Percentiles rank a stretch among this genome's conserved stretches.
These are phyloP conservation scores for Gremmenia infestans DNA, from an alignment of 2,329 filamentous ascomycete genomes.

Conservation along the genomic window DNA sequence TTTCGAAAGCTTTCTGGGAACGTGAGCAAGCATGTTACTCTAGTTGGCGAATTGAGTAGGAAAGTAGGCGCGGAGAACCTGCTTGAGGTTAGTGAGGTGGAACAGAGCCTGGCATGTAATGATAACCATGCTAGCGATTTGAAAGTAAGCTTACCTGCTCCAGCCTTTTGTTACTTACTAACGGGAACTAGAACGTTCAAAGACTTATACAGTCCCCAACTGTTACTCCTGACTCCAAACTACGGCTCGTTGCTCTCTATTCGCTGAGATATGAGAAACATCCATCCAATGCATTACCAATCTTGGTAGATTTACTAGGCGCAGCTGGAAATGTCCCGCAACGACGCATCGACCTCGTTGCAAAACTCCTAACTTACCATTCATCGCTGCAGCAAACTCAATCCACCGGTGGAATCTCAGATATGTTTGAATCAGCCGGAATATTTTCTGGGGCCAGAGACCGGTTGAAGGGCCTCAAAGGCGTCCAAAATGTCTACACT, in stretches of 20 bases:
- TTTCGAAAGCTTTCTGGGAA: conserved; percentile 96
- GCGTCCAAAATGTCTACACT: conserved; percentile 98
- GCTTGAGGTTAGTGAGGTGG: conserved; percentile 93
- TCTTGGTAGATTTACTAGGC: conserved; percentile 80
- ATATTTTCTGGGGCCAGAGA: conserved; percentile 87
- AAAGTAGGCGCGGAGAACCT: conserved; percentile 80
- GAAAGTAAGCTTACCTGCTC: conserved; percentile 54
- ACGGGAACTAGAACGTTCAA: conserved; percentile 65
- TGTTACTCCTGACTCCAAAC: conserved; percentile 76
- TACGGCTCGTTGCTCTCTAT: conserved; percentile 89
- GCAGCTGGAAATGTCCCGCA: conserved; percentile 77
- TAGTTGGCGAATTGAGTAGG: conserved; percentile 89
- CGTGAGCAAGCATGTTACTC: conserved; percentile 95
- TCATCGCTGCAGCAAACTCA: conserved; percentile 77
- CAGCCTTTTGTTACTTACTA: conserved; percentile 11
- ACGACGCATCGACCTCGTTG: conserved; percentile 71
- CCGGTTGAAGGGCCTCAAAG: conserved; percentile 90
- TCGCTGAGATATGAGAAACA: conserved; percentile 87
- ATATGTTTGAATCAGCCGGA: conserved; percentile 85
- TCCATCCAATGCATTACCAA: conserved; percentile 73
- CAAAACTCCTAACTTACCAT: conserved; percentile 80
- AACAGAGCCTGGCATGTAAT: conserved; percentile 94
- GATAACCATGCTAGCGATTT: conserved; percentile 89
- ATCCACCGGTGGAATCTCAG: conserved; percentile 73
- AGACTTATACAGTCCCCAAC: conserved; percentile 74